A percentile compares a stretch with the other conserved stretches of the same genome.
These are phyloP conservation scores for Quillaja saponaria DNA, from an alignment of 306 rosid genomes.

Conservation along the genomic window DNA sequence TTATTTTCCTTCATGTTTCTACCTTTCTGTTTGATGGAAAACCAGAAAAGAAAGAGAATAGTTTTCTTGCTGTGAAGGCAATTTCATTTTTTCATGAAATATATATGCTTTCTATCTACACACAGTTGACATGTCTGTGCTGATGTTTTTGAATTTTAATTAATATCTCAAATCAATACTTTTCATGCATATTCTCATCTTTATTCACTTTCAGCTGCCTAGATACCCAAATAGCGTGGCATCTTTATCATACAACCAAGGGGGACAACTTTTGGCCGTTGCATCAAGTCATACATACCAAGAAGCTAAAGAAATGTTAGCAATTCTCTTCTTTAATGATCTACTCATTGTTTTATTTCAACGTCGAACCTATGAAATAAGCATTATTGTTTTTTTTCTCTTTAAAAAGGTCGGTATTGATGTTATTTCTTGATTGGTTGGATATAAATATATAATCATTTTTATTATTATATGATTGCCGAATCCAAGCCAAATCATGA, in stretches of 20 bases:
- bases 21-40: too few relatives aligned
- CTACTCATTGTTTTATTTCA: conserved; percentile 9
- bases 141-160: too few relatives aligned
- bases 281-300: conserved; percentile 79
- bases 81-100: too few relatives aligned
- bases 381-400: not conserved
- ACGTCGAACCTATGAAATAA: not conserved
- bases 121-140: too few relatives aligned
- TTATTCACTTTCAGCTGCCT: conserved; percentile 57
- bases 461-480: too few relatives aligned
- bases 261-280: conserved; percentile 68
- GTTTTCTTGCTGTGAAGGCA: too few relatives aligned
- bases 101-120: too few relatives aligned
- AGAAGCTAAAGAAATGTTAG: conserved; percentile 79
- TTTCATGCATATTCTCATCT: conserved; percentile 8
- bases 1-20: too few relatives aligned
- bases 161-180: not conserved
- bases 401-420: not conserved
- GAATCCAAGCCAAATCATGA: not conserved
- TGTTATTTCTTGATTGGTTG: conserved; percentile 9
- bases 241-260: conserved; percentile 68
- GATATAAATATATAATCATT: too few relatives aligned
- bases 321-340: conserved; percentile 9
- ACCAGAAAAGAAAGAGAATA: too few relatives aligned
- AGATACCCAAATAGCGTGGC: conserved; percentile 72